phyloP scores from a whole-genome alignment of 495 filamentous ascomycete genomes.

The Podospora bellae-mahoneyi region DNA sequence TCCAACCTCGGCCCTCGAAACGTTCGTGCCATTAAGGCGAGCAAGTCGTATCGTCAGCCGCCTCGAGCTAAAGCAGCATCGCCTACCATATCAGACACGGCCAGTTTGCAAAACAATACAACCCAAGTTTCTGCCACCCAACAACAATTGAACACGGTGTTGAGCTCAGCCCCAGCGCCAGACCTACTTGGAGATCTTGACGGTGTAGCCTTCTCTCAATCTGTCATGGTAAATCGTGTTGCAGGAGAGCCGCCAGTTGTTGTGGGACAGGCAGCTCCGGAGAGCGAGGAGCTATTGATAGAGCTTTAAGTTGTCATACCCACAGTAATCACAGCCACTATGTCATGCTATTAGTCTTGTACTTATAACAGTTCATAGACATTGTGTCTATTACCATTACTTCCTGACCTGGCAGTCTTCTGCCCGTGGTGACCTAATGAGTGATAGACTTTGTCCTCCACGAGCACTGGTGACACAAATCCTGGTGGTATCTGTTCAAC shows the following conservation, averaged over 20 bases:
- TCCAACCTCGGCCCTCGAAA: background rate
- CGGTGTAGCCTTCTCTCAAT: background rate
- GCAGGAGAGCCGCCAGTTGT: background rate
- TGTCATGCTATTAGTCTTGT: background rate
- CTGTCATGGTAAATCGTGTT: background rate
- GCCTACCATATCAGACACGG: background rate
- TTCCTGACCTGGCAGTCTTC: background rate
- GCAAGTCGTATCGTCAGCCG: background rate
- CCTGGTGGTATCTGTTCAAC: background rate
- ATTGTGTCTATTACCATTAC: no score
- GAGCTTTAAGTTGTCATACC: background rate
- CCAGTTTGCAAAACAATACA: background rate
- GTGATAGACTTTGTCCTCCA: background rate
- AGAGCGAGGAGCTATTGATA: background rate
- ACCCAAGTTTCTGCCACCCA: background rate
- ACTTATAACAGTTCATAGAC: background rate
- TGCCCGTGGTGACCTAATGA: background rate
- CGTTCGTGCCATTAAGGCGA: conserved; percentile 7
- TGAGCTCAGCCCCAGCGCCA: background rate
- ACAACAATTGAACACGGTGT: background rate
- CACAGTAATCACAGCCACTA: background rate
- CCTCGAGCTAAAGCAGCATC: background rate
- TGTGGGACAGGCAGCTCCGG: background rate
- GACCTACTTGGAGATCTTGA: background rate
- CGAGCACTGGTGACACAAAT: background rate